phyloP scores from a whole-genome alignment of 192 early-diverging fungal genomes.

The Funneliformis mosseae region DNA sequence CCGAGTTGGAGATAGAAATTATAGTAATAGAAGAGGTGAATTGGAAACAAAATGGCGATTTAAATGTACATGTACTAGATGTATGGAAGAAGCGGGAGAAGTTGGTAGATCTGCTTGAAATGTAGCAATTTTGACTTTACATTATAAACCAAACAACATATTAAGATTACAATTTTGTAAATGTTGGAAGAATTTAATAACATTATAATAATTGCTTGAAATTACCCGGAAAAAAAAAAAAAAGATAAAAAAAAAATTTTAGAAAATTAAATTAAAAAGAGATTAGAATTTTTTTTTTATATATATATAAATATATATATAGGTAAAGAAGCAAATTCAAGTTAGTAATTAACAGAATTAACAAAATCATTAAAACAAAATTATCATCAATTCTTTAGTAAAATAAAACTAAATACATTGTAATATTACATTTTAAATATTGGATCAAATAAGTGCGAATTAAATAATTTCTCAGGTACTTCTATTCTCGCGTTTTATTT shows the following conservation, averaged over 20 bases:
- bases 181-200: not conserved
- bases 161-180: not conserved
- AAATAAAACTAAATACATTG: no score
- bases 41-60: slow-evolving; percentile 64
- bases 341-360: no score
- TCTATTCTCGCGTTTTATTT: not conserved
- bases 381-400: no score
- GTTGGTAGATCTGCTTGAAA: not conserved
- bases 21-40: slow-evolving; percentile 56
- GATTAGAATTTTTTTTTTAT: not conserved
- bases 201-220: not conserved
- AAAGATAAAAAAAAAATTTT: not conserved
- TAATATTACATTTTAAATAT: no score
- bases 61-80: slow-evolving; percentile 54
- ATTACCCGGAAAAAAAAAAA: not conserved
- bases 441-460: no score
- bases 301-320: no score
- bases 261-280: not conserved
- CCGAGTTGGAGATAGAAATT: slow-evolving; percentile 42
- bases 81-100: slow-evolving; percentile 1
- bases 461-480: no score
- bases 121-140: not conserved
- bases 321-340: no score
- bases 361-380: no score
- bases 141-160: not conserved